These are phyloP conservation scores for Aspergillus intermedius DNA, from an alignment of 2,329 filamentous ascomycete species.

Conservation along the genomic window DNA sequence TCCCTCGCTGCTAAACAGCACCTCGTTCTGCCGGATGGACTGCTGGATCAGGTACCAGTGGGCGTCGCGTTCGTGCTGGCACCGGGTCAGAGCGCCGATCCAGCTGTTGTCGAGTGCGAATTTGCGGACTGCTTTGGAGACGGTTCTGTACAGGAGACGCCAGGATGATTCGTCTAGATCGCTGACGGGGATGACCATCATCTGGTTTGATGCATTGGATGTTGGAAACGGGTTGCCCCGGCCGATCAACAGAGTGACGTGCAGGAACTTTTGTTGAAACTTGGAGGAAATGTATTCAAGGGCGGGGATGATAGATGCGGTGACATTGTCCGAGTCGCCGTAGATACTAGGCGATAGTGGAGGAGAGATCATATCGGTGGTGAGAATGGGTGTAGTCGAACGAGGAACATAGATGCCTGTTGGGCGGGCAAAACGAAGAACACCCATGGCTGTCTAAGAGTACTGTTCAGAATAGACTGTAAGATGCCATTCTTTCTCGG, in stretches of 20 bases:
- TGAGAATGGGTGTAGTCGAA: constrained; percentile 30
- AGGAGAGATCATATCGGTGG: constrained; percentile 36
- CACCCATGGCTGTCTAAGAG: constrained; percentile 22
- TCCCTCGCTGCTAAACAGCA: constrained; percentile 40
- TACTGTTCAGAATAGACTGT: no score
- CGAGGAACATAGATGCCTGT: constrained; percentile 30
- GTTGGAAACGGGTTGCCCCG: constrained; percentile 35
- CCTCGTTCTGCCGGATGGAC: constrained; percentile 39
- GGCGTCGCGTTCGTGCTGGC: constrained; percentile 28
- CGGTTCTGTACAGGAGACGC: constrained; percentile 27
- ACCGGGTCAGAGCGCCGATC: constrained; percentile 32
- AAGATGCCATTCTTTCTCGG: not conserved
- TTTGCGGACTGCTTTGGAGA: constrained; percentile 31
- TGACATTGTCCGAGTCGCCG: constrained; percentile 32
- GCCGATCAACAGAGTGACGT: constrained; percentile 36
- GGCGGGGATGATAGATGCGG: constrained; percentile 31
- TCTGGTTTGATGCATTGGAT: constrained; percentile 31
- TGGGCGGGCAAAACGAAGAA: constrained; percentile 30
- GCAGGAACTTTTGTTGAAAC: constrained; percentile 32
- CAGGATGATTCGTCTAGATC: constrained; percentile 24
- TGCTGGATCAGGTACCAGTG: constrained; percentile 38
- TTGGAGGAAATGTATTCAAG: constrained; percentile 38
- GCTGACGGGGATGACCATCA: constrained; percentile 33
- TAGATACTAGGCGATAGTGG: constrained; percentile 33
- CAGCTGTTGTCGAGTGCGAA: constrained; percentile 34